These are phyloP conservation scores for Colletotrichum musae DNA, from an alignment of 2,329 filamentous ascomycete species.

Conservation along the genomic window DNA sequence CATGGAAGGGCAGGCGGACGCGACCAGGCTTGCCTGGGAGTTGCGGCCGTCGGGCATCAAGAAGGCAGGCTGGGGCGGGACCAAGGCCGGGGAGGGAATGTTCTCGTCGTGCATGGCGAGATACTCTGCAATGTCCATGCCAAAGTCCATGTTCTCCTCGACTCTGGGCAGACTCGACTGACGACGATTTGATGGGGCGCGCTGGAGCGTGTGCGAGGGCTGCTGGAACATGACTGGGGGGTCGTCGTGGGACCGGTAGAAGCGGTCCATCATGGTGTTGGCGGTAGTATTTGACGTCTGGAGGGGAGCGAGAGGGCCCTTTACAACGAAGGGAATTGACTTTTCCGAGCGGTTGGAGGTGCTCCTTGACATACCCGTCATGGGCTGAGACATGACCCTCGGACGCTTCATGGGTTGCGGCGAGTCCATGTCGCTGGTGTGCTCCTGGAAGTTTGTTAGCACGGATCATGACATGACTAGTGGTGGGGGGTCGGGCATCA, in stretches of 20 bases:
- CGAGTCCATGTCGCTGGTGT: constrained; percentile 43
- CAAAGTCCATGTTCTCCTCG: constrained; percentile 51
- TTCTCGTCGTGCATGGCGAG: constrained; percentile 50
- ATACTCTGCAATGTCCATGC: constrained; percentile 57
- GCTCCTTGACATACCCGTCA: constrained; percentile 50
- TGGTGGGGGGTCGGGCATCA: not conserved
- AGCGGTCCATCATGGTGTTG: constrained; percentile 47
- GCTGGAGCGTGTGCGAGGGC: constrained; percentile 42
- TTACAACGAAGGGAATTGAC: constrained; percentile 56
- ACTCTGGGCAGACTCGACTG: constrained; percentile 51
- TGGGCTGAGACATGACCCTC: constrained; percentile 52
- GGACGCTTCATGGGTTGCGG: constrained; percentile 50
- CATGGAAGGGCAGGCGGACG: constrained; percentile 60
- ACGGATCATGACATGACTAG: constrained; percentile 8
- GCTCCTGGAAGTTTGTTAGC: constrained; percentile 44
- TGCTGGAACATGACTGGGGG: constrained; percentile 43
- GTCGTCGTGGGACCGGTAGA: constrained; percentile 51
- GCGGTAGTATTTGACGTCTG: constrained; percentile 44
- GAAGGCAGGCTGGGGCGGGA: constrained; percentile 42
- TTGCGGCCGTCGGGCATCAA: constrained; percentile 42
- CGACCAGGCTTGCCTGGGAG: constrained; percentile 45
- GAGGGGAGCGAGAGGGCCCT: constrained; percentile 52
- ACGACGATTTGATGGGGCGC: constrained; percentile 46
- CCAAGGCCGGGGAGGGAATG: constrained; percentile 46
- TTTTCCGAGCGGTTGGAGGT: constrained; percentile 58